Evolutionary conservation across 164 flowering plant species (phyloP).

Genomic region (Houttuynia cordata): DNA sequence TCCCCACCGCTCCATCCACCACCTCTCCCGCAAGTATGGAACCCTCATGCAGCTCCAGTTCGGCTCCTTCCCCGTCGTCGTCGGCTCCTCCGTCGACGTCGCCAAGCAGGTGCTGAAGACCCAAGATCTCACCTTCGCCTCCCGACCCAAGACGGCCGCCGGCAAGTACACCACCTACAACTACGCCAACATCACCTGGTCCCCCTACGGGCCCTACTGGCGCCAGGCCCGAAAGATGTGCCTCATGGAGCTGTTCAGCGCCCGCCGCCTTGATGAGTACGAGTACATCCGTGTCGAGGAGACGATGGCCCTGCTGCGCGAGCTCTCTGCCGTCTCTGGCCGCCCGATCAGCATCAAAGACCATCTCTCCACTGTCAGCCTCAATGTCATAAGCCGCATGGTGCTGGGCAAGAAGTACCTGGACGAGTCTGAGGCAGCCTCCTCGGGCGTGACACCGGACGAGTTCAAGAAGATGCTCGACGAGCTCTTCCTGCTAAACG

Average conservation of each 20-base stretch:
- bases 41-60: slow-evolving; percentile 38
- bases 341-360: not conserved
- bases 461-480: not conserved
- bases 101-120: slow-evolving; percentile 34
- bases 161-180: slow-evolving; percentile 43
- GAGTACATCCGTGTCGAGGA: slow-evolving; percentile 30
- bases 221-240: slow-evolving; percentile 40
- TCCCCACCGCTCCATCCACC: slow-evolving; percentile 38
- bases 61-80: slow-evolving; percentile 39
- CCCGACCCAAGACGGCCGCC: slow-evolving; percentile 32
- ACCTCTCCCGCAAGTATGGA: slow-evolving; percentile 26
- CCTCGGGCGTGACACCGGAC: not conserved
- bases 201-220: slow-evolving; percentile 45
- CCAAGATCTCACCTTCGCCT: slow-evolving; percentile 33
- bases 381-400: not conserved
- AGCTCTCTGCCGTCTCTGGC: not conserved
- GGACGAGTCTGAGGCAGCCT: not conserved
- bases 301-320: not conserved
- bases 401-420: not conserved
- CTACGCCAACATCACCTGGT: slow-evolving; percentile 45
- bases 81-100: slow-evolving; percentile 34
- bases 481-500: not conserved
- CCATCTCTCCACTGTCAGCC: not conserved
- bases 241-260: slow-evolving; percentile 35
- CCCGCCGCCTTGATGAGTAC: slow-evolving; percentile 30